Conservation (phyloP, 305 asterid species). For the Caryopteris hybrid region DNA sequence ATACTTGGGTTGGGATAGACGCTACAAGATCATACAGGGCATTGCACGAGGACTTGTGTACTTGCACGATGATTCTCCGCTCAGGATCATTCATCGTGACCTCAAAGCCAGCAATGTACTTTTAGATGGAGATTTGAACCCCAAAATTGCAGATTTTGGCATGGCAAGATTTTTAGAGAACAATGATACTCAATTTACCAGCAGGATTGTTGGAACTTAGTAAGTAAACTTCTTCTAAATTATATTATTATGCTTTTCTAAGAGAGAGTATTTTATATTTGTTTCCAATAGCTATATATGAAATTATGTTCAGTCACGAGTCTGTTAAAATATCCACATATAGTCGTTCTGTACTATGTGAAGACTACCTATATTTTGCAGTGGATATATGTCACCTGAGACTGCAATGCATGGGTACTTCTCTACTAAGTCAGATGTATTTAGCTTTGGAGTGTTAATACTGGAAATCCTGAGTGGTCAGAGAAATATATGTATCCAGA, state of each 20-base stretch:
- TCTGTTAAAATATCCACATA: background rate
- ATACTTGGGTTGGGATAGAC: background rate
- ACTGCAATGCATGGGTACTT: background rate
- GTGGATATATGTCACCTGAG: background rate
- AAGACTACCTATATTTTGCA: background rate
- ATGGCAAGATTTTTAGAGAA: background rate
- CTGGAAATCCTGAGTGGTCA: background rate
- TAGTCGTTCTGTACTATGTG: too few species aligned
- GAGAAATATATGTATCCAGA: background rate
- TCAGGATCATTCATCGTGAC: background rate
- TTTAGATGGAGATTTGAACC: slow-evolving; percentile 1
- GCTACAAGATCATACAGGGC: background rate
- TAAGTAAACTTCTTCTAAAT: background rate
- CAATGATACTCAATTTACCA: background rate
- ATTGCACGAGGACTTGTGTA: slow-evolving; percentile 8
- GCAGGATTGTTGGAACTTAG: background rate
- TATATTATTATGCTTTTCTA: too few species aligned
- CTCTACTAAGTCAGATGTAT: background rate
- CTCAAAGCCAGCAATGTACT: background rate
- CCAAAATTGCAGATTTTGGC: slow-evolving; percentile 10
- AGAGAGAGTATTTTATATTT: too few species aligned
- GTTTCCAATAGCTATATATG: too few species aligned
- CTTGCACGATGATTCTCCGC: slow-evolving; percentile 1
- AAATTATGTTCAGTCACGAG: background rate
- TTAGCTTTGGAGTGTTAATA: background rate